A percentile compares a stretch with the other conserved stretches of the same genome.
Evolutionary conservation across 768 basidiomycete genomes (phyloP).

Genomic region (Cyathus striatus): DNA sequence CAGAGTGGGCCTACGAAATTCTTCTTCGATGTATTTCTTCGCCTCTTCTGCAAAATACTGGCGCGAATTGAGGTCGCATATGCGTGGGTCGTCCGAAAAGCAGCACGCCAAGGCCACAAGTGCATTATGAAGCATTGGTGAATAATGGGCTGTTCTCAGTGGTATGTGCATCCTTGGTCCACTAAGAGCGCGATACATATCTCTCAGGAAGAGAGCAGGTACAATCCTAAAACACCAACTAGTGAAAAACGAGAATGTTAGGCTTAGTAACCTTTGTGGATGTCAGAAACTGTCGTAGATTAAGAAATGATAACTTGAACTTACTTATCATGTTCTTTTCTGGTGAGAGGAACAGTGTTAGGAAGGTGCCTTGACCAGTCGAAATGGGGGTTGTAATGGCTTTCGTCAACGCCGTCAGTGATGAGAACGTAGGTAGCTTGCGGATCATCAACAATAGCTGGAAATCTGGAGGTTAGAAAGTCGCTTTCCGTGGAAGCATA

Average conservation of each 20-base stretch:
- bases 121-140: constrained; percentile 69
- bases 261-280: constrained; percentile 32
- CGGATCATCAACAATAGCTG: constrained; percentile 29
- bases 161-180: constrained; percentile 28
- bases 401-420: constrained; percentile 32
- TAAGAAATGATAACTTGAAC: constrained; percentile 6
- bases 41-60: constrained; percentile 36
- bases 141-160: constrained; percentile 55
- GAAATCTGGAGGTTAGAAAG: constrained; percentile 23
- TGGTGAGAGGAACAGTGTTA: constrained; percentile 31
- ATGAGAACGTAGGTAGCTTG: constrained; percentile 34
- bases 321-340: constrained; percentile 40
- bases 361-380: constrained; percentile 49
- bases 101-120: constrained; percentile 42
- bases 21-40: constrained; percentile 40
- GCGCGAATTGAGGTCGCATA: constrained; percentile 36
- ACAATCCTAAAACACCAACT: constrained; percentile 47
- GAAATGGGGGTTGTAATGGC: constrained; percentile 37
- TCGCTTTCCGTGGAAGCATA: constrained; percentile 22
- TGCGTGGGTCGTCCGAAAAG: constrained; percentile 37
- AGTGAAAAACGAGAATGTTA: constrained; percentile 43
- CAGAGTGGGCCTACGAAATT: constrained; percentile 40
- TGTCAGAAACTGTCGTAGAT: constrained; percentile 1
- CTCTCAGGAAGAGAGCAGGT: constrained; percentile 42
- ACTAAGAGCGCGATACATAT: constrained; percentile 38